Conservation (phyloP, 2,329 filamentous ascomycete genomes). For the Rutstroemia sydowiana region DNA sequence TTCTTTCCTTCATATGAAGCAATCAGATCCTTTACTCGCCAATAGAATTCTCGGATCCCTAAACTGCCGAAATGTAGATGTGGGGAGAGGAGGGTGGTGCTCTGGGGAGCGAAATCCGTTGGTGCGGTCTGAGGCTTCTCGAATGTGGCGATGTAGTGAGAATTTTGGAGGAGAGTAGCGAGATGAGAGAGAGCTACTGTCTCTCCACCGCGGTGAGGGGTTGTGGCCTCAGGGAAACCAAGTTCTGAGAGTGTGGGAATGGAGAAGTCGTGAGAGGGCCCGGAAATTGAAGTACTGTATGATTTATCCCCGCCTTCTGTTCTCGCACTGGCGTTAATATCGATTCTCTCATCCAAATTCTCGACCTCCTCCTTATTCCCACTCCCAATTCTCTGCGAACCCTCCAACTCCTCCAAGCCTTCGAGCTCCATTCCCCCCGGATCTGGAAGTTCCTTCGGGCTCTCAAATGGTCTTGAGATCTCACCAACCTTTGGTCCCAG, state of each 20-base stretch:
- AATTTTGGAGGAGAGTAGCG: conserved; percentile 50
- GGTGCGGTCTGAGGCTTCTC: conserved; percentile 70
- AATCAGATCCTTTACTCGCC: conserved; percentile 58
- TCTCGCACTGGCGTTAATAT: conserved; percentile 54
- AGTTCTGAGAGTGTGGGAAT: conserved; percentile 66
- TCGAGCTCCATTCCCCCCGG: conserved; percentile 55
- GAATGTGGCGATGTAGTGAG: conserved; percentile 64
- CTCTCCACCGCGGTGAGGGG: conserved; percentile 65
- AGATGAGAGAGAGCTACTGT: conserved; percentile 52
- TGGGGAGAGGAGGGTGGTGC: conserved; percentile 66
- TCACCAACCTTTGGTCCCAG: conserved; percentile 56
- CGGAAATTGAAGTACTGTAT: conserved; percentile 51
- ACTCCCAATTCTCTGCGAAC: too few species aligned
- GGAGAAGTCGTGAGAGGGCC: conserved; percentile 60
- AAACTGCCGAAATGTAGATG: conserved; percentile 69
- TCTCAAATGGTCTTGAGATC: conserved; percentile 52
- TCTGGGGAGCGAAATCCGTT: conserved; percentile 63
- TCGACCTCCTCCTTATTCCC: too few species aligned
- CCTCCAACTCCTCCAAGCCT: conserved; percentile 30
- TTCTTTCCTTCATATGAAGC: conserved; percentile 42
- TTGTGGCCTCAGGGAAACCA: conserved; percentile 60
- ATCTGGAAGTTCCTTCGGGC: conserved; percentile 53
- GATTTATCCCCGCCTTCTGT: conserved; percentile 42
- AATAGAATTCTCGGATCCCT: conserved; percentile 66
- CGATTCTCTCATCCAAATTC: conserved; percentile 41